These are phyloP conservation scores for Wallacemonas collosoma DNA, from an alignment of 208 protist species.

Conservation along the genomic window DNA sequence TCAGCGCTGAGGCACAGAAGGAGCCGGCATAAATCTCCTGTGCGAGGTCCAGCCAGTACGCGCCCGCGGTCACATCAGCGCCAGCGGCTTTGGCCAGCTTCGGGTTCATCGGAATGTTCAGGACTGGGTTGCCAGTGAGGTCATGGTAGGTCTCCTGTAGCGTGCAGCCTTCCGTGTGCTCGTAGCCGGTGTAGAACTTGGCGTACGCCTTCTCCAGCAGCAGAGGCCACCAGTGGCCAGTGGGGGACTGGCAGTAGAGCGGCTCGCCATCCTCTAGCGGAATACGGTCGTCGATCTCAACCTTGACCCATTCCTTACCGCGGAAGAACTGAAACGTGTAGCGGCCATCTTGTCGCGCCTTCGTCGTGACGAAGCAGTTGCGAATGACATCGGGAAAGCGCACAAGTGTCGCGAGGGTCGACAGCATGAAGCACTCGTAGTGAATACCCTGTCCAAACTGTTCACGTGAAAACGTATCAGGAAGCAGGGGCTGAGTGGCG, in stretches of 20 bases:
- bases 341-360: conserved; percentile 41
- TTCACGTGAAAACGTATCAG: conserved; percentile 28
- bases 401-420: conserved; percentile 44
- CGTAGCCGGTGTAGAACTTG: conserved; percentile 65
- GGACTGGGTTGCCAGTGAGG: conserved; percentile 57
- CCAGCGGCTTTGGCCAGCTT: conserved; percentile 42
- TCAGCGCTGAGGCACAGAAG: conserved; percentile 60
- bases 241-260: conserved; percentile 45
- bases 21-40: conserved; percentile 60
- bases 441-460: conserved; percentile 50
- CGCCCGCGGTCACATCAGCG: conserved; percentile 31
- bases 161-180: conserved; percentile 46
- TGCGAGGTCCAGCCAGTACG: conserved; percentile 68
- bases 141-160: conserved; percentile 58
- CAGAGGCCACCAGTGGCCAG: conserved; percentile 54
- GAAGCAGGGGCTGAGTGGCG: conserved; percentile 29
- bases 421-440: conserved; percentile 58
- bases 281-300: conserved; percentile 67
- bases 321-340: conserved; percentile 63
- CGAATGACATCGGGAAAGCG: conserved; percentile 41
- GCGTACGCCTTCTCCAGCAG: conserved; percentile 77
- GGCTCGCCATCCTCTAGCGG: conserved; percentile 36
- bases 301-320: conserved; percentile 46
- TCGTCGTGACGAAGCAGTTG: conserved; percentile 51
- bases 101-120: conserved; percentile 48